phyloP scores from a whole-genome alignment of 2,329 filamentous ascomycete species.

The Xylaria sp. region DNA sequence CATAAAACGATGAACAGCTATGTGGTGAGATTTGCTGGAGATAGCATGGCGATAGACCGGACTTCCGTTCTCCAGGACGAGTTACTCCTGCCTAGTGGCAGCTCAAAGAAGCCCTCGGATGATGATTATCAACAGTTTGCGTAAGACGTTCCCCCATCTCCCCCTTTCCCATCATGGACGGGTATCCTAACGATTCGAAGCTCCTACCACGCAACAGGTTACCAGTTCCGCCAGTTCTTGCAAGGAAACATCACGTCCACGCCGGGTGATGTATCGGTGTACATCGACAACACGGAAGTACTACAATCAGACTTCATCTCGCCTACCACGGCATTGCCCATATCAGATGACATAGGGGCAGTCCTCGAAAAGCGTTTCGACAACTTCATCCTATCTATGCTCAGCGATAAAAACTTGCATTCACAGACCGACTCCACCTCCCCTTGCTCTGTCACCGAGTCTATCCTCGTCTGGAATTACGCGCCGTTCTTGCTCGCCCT shows the following conservation, averaged over 20 bases:
- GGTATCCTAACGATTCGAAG: neutral
- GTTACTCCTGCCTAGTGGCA: conserved; percentile 10
- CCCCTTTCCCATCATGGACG: neutral
- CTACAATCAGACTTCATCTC: conserved; percentile 13
- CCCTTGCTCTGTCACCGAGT: conserved; percentile 1
- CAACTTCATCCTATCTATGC: conserved; percentile 16
- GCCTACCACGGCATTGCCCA: conserved; percentile 3
- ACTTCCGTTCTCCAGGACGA: neutral
- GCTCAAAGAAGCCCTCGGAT: conserved; percentile 6
- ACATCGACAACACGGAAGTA: conserved; percentile 6
- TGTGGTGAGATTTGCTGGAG: conserved; percentile 8
- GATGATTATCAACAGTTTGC: conserved; percentile 13
- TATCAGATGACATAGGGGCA: conserved; percentile 4
- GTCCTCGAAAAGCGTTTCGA: conserved; percentile 8
- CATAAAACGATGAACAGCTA: conserved; percentile 17
- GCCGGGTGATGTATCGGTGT: neutral
- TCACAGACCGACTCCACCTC: neutral
- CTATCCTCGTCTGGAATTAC: conserved; percentile 20
- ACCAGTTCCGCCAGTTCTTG: conserved; percentile 12
- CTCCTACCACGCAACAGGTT: conserved; percentile 16
- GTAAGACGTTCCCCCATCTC: conserved; percentile 1
- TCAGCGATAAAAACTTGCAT: conserved; percentile 13
- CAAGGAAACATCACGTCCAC: conserved; percentile 14
- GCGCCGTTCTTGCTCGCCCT: conserved; percentile 17
- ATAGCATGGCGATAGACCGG: conserved; percentile 7